Evolutionary conservation across 345 rosid species (phyloP), one percentile per base, ranked within the genome.

Genomic region (Arabis hirsuta): DNA sequence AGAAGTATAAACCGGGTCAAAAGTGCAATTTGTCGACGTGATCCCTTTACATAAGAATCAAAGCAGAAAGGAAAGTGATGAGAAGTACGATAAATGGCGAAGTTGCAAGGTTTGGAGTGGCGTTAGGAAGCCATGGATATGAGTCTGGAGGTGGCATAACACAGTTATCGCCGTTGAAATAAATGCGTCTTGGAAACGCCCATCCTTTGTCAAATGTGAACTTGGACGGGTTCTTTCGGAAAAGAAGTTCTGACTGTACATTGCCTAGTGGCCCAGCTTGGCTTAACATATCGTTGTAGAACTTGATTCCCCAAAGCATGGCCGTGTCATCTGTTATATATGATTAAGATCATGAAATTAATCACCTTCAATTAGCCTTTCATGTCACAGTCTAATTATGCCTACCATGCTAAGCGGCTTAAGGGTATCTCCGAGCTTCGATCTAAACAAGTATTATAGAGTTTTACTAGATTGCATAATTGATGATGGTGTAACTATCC

Each of bases 91-190:
- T 9, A 3, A 74, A 32, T 32, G 73, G 42, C 0, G 71, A 72
- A 6, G 85, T 70, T 39, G 52, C 65, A 59, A 22, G 79, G 42
- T 19, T 73, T 9, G 81, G 69, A 73, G 88, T 32, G 1, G 86
- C 67, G 54, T 89, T 90, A 12, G 98, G 98, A 81, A 87, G 82
- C 89, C 87, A 86, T 3, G 98, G 98, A 76, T 93, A 90, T 9
- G 82, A 73, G 61, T 88, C 94, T 0, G 90, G 98, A 63, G 90
- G 84, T 20, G 98, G 97, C 97, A 90, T 86, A 41, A 93, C 90
- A 14, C 98, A 92, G 55, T 82, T 82, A 55, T 92, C 98, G 1
- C 96, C 98, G 55, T 92, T 92, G 82, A 93, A 93, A 67, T 93
- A 90, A 62, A 93, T 79, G 62, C 91, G 86, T 65, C 91, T 83